These are phyloP conservation scores for Aspergillus ochraceoroseus DNA, from an alignment of 2,329 filamentous ascomycete species.

Conservation along the genomic window DNA sequence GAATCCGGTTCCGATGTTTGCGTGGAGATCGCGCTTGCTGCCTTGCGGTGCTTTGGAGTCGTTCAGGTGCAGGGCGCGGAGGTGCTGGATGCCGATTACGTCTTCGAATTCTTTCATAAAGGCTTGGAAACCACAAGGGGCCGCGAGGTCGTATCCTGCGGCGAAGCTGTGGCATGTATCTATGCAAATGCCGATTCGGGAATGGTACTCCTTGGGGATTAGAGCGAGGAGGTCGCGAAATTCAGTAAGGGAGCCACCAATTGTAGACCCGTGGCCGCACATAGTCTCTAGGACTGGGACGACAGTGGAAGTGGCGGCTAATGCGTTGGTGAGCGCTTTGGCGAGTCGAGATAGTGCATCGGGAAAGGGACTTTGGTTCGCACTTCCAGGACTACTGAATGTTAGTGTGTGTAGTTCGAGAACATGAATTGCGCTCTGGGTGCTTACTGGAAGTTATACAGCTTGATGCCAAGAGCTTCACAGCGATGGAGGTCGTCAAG, in stretches of 20 bases:
- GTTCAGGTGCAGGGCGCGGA: constrained; percentile 85
- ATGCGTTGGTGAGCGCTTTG: constrained; percentile 72
- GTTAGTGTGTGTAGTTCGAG: constrained; percentile 1
- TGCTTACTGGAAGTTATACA: constrained; percentile 89
- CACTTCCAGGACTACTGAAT: constrained; percentile 64
- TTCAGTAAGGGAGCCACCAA: constrained; percentile 82
- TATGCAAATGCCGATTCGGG: constrained; percentile 84
- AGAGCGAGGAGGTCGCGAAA: constrained; percentile 75
- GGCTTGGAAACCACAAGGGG: constrained; percentile 64
- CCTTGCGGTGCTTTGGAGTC: constrained; percentile 86
- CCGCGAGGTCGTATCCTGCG: constrained; percentile 82
- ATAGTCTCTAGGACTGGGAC: constrained; percentile 91
- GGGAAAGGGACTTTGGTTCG: constrained; percentile 60
- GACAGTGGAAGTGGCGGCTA: constrained; percentile 69
- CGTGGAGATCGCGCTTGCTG: constrained; percentile 82
- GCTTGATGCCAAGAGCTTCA: constrained; percentile 73
- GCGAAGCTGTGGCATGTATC: constrained; percentile 97
- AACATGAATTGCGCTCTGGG: background rate
- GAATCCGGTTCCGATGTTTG: constrained; percentile 94
- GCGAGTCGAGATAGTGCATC: constrained; percentile 76
- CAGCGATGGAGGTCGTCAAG: constrained; percentile 83
- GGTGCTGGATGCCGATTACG: constrained; percentile 70
- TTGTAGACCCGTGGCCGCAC: constrained; percentile 82
- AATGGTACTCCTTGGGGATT: constrained; percentile 67
- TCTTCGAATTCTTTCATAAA: constrained; percentile 73